A percentile compares a stretch with the other conserved stretches of the same genome.
Conservation (phyloP, 2,329 filamentous ascomycete genomes). For the Annulohypoxylon truncatum region DNA sequence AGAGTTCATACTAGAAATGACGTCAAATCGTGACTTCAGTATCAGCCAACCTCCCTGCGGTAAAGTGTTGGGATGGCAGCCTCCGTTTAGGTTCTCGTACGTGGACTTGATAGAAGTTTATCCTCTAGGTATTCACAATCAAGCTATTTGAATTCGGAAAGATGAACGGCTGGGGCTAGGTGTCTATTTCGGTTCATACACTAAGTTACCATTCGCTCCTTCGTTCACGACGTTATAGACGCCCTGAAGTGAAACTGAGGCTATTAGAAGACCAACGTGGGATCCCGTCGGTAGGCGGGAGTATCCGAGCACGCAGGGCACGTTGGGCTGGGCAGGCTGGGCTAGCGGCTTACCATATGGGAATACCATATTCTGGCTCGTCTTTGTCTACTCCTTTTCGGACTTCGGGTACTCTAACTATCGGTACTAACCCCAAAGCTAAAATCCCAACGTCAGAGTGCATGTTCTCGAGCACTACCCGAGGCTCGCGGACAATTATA, state of each 20-base stretch:
- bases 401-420: neutral
- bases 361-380: neutral
- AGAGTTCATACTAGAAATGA: slow-evolving; percentile 26
- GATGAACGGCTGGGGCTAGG: neutral
- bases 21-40: slow-evolving; percentile 20
- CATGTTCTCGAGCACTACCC: neutral
- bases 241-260: neutral
- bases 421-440: neutral
- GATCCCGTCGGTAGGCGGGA: slow-evolving; percentile 24
- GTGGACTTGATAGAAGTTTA: neutral
- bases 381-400: neutral
- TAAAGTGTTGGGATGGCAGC: neutral
- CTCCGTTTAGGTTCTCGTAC: neutral
- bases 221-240: neutral
- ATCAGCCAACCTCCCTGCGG: neutral
- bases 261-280: slow-evolving; percentile 11
- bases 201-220: too few relatives aligned
- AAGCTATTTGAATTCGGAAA: neutral
- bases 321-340: neutral
- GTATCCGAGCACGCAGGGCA: slow-evolving; percentile 20
- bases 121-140: neutral
- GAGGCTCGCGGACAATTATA: neutral
- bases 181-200: slow-evolving; percentile 29
- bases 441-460: neutral
- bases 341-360: neutral